A percentile compares a stretch with the other conserved stretches of the same genome.
Conservation (phyloP, 371 early-diverging fungal genomes). For the Scutellospora calospora region DNA sequence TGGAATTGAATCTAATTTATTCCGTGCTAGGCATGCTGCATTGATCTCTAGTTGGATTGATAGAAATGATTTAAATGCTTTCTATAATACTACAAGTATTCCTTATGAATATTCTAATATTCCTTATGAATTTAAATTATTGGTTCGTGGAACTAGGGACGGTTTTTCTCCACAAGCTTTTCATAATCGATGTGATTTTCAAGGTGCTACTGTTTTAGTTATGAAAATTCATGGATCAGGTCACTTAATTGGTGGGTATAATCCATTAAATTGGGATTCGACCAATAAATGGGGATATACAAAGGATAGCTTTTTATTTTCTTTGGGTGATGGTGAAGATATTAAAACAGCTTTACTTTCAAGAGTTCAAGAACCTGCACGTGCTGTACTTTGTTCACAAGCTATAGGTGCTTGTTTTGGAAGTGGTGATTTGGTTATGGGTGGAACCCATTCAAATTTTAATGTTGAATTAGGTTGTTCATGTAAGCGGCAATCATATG, state of each 20-base stretch:
- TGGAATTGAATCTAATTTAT: slow-evolving; percentile 21
- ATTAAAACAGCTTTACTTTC: neutral
- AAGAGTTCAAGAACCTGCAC: slow-evolving; percentile 24
- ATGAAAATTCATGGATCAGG: slow-evolving; percentile 34
- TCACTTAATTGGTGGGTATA: slow-evolving; percentile 40
- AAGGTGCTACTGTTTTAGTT: slow-evolving; percentile 20
- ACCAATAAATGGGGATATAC: slow-evolving; percentile 36
- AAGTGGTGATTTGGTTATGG: slow-evolving; percentile 41
- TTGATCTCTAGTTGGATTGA: slow-evolving; percentile 34
- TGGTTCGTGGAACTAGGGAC: slow-evolving; percentile 34
- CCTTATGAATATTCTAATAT: slow-evolving; percentile 27
- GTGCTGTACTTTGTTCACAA: slow-evolving; percentile 39
- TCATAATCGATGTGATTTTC: slow-evolving; percentile 26
- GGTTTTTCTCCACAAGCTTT: slow-evolving; percentile 32
- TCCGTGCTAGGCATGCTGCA: slow-evolving; percentile 21
- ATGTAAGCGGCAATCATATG: slow-evolving; percentile 35
- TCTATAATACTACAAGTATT: slow-evolving; percentile 7
- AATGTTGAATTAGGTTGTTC: slow-evolving; percentile 35
- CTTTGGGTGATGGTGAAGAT: slow-evolving; percentile 26
- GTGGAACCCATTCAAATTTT: slow-evolving; percentile 27
- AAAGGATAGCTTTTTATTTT: slow-evolving; percentile 36
- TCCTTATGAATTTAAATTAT: slow-evolving; percentile 33
- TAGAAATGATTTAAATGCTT: slow-evolving; percentile 17
- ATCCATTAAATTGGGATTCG: slow-evolving; percentile 38
- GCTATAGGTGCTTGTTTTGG: slow-evolving; percentile 37